A percentile compares a stretch with the other conserved stretches of the same genome.
phyloP scores from a whole-genome alignment of 306 rosid species.

The Dalbergia oliveri region DNA sequence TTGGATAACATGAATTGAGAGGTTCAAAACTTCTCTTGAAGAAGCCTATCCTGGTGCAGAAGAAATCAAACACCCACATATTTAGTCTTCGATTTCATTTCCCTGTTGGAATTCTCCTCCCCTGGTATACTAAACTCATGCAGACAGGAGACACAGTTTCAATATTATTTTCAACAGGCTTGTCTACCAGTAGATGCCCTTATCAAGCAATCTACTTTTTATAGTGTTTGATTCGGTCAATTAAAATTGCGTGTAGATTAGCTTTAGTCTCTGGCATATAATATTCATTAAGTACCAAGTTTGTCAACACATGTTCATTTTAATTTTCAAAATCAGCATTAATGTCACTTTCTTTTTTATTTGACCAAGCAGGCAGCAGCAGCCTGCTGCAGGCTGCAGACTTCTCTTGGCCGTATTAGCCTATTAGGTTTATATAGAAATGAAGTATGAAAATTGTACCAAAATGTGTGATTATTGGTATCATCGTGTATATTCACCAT shows the following conservation, averaged over 20 bases:
- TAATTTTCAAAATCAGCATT: constrained; percentile 5
- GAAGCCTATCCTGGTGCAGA: constrained; percentile 65
- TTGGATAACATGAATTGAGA: constrained; percentile 66
- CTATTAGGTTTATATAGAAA: not conserved
- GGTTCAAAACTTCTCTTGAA: constrained; percentile 61
- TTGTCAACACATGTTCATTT: constrained; percentile 36
- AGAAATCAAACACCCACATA: constrained; percentile 41
- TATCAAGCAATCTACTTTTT: constrained; percentile 8
- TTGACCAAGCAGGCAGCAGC: constrained; percentile 37
- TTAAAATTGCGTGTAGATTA: constrained; percentile 13
- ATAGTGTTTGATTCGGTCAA: constrained; percentile 38
- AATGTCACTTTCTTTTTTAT: constrained; percentile 43
- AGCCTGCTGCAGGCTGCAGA: constrained; percentile 40
- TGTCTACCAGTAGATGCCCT: constrained; percentile 23
- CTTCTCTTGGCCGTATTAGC: constrained; percentile 23
- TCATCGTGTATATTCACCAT: not conserved
- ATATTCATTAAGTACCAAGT: constrained; percentile 10
- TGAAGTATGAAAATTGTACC: not conserved
- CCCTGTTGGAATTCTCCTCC: not conserved
- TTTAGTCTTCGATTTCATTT: no score
- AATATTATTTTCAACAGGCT: not conserved
- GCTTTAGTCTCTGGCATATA: constrained; percentile 40
- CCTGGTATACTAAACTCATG: not conserved
- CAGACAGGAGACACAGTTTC: not conserved
- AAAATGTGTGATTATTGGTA: constrained; percentile 9